phyloP scores from a whole-genome alignment of 1,139 yeast genomes.

The Petasospora rhodanensis region DNA sequence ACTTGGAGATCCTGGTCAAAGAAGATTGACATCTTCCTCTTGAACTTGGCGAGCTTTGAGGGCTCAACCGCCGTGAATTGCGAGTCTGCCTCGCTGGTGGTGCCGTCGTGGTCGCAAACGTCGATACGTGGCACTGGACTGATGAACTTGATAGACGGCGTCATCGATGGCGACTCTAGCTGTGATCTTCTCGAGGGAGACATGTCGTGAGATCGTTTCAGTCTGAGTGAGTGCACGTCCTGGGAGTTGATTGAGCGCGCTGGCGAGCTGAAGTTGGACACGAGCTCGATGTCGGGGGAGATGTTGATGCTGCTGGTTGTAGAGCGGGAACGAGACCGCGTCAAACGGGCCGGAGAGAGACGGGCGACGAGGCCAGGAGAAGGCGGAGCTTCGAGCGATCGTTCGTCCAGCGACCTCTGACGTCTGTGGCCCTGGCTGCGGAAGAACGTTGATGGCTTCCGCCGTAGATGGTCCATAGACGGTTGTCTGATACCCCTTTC shows the following conservation, averaged over 20 bases:
- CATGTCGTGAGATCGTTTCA: neutral
- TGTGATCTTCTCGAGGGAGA: constrained; percentile 2
- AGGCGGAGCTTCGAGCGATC: no score
- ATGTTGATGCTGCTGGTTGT: constrained; percentile 2
- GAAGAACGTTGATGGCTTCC: constrained; percentile 7
- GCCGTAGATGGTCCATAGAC: constrained; percentile 13
- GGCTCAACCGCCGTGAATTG: constrained; percentile 4
- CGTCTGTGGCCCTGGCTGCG: constrained; percentile 6
- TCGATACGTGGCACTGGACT: no score
- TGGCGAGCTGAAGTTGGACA: constrained; percentile 18
- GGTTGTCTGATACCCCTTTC: constrained; percentile 12
- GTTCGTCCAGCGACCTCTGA: constrained; percentile 5
- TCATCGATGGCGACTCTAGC: constrained; percentile 1
- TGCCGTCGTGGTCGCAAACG: constrained; percentile 1
- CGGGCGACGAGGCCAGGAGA: no score
- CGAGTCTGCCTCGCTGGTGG: no score
- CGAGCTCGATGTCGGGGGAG: constrained; percentile 13
- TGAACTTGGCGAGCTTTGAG: constrained; percentile 14
- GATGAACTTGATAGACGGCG: no score
- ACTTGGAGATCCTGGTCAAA: constrained; percentile 12
- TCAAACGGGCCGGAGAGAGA: constrained; percentile 1
- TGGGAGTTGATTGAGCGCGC: constrained; percentile 13
- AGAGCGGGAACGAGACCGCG: constrained; percentile 6
- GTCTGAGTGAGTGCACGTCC: constrained; percentile 4
- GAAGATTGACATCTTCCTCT: constrained; percentile 16